Evolutionary conservation across 768 basidiomycete genomes (phyloP).

Genomic region (Pulveroboletus sp.): DNA sequence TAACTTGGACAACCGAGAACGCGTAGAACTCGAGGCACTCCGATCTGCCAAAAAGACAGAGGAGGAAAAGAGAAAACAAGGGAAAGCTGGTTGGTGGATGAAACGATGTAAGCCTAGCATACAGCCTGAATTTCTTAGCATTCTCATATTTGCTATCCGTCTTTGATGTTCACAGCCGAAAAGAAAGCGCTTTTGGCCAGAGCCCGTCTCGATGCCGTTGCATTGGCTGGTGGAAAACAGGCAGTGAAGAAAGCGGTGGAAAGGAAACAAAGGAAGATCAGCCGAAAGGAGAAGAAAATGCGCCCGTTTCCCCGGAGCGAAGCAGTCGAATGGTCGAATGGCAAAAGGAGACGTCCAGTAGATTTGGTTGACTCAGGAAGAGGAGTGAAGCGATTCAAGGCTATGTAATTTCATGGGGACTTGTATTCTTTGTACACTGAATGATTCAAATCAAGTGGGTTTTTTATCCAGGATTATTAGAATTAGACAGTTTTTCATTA

Average conservation of each 20-base stretch:
- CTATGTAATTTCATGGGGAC: constrained; percentile 4
- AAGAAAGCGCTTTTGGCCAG: constrained; percentile 69
- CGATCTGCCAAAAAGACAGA: constrained; percentile 41
- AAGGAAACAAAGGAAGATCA: constrained; percentile 82
- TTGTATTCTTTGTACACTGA: neutral
- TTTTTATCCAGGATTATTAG: too few species aligned
- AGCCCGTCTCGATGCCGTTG: constrained; percentile 76
- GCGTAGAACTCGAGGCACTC: constrained; percentile 67
- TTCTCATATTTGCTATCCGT: constrained; percentile 1
- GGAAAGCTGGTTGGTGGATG: constrained; percentile 83
- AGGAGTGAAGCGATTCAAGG: constrained; percentile 22
- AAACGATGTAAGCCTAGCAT: constrained; percentile 58
- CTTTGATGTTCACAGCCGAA: constrained; percentile 49
- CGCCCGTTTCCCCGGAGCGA: constrained; percentile 52
- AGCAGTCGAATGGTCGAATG: constrained; percentile 8
- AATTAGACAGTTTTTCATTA: too few species aligned
- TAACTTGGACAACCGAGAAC: constrained; percentile 64
- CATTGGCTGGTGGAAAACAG: constrained; percentile 66
- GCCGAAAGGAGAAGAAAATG: constrained; percentile 85
- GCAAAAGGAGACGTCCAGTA: constrained; percentile 15
- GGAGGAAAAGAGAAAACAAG: constrained; percentile 57
- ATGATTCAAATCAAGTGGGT: neutral
- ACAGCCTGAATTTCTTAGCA: neutral
- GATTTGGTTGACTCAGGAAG: constrained; percentile 7
- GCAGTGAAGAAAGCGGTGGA: constrained; percentile 87